phyloP scores from a whole-genome alignment of 2,329 filamentous ascomycete genomes.

The Paracoccidioides brasiliensis region DNA sequence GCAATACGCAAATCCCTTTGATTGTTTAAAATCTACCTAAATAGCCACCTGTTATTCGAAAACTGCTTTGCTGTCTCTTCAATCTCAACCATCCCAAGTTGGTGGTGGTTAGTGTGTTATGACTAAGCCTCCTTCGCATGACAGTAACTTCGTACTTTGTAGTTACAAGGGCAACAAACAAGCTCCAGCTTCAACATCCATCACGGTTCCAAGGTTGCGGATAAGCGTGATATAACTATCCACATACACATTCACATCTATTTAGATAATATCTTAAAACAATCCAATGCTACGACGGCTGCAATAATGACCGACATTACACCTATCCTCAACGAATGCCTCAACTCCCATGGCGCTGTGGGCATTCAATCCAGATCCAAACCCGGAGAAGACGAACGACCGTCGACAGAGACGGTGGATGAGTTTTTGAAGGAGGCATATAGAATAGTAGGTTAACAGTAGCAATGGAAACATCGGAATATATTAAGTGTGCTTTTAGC shows the following conservation, averaged over 20 bases:
- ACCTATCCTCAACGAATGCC: slow-evolving; percentile 22
- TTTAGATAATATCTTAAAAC: not conserved
- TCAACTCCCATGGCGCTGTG: slow-evolving; percentile 25
- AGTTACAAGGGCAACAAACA: not conserved
- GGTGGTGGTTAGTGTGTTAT: not conserved
- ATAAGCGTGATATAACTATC: not conserved
- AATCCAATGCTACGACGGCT: not conserved
- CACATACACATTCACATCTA: not conserved
- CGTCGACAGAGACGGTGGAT: slow-evolving; percentile 43
- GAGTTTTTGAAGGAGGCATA: slow-evolving; percentile 91
- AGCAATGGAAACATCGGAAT: not conserved
- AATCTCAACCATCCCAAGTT: not conserved
- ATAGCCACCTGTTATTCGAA: too few species aligned
- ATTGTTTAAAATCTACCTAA: too few species aligned
- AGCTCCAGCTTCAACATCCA: not conserved
- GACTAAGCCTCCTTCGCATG: not conserved
- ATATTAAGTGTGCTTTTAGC: not conserved
- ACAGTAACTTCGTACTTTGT: too few species aligned
- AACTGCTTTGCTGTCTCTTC: not conserved
- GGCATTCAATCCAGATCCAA: slow-evolving; percentile 18
- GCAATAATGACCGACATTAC: slow-evolving; percentile 31
- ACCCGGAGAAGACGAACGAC: slow-evolving; percentile 5
- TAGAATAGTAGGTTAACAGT: slow-evolving; percentile 54
- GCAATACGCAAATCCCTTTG: too few species aligned
- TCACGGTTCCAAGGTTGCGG: not conserved